A percentile compares a stretch with the other conserved stretches of the same genome.
Evolutionary conservation across 345 rosid genomes (phyloP).

Genomic region (Trapa incisa): DNA sequence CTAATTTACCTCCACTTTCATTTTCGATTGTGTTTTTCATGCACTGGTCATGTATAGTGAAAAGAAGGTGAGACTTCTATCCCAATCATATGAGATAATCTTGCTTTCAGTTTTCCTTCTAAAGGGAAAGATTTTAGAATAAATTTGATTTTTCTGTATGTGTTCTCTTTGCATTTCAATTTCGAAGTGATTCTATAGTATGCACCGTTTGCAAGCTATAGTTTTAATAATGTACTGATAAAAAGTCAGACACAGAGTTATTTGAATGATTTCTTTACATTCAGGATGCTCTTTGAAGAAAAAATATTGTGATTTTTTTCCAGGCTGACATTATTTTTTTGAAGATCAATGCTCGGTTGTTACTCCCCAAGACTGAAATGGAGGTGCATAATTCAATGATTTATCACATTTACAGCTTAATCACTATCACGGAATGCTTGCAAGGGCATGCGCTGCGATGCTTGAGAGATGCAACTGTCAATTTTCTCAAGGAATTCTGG

Average conservation of each 20-base stretch:
- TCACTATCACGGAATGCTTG: slow-evolving; percentile 11
- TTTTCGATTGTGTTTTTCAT: not conserved
- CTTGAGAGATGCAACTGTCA: slow-evolving; percentile 22
- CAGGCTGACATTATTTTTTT: slow-evolving; percentile 81
- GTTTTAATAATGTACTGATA: not conserved
- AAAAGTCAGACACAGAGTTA: not conserved
- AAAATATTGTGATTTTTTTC: not conserved
- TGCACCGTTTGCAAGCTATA: not conserved
- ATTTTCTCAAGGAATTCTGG: slow-evolving; percentile 28
- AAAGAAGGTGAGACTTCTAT: slow-evolving; percentile 42
- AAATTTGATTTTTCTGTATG: not conserved
- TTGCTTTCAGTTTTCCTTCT: not conserved
- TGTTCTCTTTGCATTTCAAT: not conserved
- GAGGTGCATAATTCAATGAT: slow-evolving; percentile 57
- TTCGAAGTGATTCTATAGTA: not conserved
- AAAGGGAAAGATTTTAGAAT: not conserved
- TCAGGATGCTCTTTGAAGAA: not conserved
- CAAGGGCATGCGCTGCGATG: slow-evolving; percentile 22
- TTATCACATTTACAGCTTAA: slow-evolving; percentile 18
- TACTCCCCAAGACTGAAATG: slow-evolving; percentile 64
- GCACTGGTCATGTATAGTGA: slow-evolving; percentile 31
- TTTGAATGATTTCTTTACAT: not conserved
- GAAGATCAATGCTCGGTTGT: slow-evolving; percentile 28
- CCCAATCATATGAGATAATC: not conserved
- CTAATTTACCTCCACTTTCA: not conserved